A percentile compares a stretch with the other conserved stretches of the same genome.
Conservation (phyloP, 179 eudicot genomes). For the Beta lomatogona region DNA sequence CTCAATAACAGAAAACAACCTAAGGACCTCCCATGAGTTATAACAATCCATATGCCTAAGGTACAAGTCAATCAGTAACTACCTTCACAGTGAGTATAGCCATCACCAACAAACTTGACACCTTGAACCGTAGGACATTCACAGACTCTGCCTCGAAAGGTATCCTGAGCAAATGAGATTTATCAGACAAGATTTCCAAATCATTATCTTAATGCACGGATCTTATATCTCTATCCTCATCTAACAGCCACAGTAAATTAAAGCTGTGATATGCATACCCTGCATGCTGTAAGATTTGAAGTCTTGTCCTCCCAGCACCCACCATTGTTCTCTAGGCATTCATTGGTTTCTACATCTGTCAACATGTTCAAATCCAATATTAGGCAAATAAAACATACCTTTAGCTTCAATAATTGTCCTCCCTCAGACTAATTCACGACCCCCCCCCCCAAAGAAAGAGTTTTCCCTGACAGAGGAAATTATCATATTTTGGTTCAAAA, state of each 20-base stretch:
- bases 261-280: conserved; percentile 42
- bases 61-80: background rate
- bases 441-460: background rate
- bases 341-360: conserved; percentile 87
- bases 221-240: background rate
- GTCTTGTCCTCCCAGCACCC: conserved; percentile 90
- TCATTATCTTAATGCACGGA: background rate
- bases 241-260: background rate
- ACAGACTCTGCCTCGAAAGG: conserved; percentile 89
- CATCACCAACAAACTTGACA: conserved; percentile 81
- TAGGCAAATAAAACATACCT: conserved; percentile 4
- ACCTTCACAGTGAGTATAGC: conserved; percentile 91
- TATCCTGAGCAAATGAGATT: conserved; percentile 54
- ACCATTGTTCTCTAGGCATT: conserved; percentile 85
- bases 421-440: background rate
- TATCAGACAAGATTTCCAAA: background rate
- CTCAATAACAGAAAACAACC: too few species aligned
- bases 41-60: background rate
- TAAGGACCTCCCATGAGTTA: background rate
- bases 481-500: background rate
- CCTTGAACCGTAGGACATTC: conserved; percentile 87
- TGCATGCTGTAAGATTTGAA: conserved; percentile 81
- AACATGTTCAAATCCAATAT: background rate
- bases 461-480: background rate
- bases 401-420: background rate